Conservation (phyloP, 805 yeast genomes). For the Kluyveromyces siamensis region DNA sequence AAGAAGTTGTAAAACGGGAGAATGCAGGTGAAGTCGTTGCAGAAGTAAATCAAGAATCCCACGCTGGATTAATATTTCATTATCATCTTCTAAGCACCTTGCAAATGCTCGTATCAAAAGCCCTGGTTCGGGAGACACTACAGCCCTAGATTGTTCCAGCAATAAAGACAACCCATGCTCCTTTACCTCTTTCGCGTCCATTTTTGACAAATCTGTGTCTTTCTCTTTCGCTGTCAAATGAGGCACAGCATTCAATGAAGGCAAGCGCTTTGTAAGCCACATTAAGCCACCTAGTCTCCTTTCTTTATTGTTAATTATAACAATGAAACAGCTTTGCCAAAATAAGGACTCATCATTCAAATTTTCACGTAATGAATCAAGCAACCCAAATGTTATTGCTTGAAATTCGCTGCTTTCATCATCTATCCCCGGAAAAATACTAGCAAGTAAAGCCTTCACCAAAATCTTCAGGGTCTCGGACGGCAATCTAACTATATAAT, state of each 20-base stretch:
- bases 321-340: conserved; percentile 76
- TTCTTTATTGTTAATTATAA: conserved; percentile 71
- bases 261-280: conserved; percentile 57
- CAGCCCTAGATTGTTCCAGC: conserved; percentile 45
- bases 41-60: conserved; percentile 81
- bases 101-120: conserved; percentile 66
- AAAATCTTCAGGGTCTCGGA: conserved; percentile 41
- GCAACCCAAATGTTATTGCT: conserved; percentile 44
- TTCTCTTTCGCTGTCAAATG: conserved; percentile 16
- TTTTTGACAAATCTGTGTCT: conserved; percentile 1
- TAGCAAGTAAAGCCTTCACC: conserved; percentile 60
- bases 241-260: conserved; percentile 40
- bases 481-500: conserved; percentile 45
- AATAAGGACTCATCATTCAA: conserved; percentile 63
- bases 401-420: conserved; percentile 87
- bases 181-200: conserved; percentile 21
- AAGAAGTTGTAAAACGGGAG: conserved; percentile 43
- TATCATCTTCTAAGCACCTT: conserved; percentile 55
- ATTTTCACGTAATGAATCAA: conserved; percentile 50
- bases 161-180: conserved; percentile 28
- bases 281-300: conserved; percentile 74
- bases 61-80: conserved; percentile 65
- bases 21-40: conserved; percentile 55
- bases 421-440: conserved; percentile 81
- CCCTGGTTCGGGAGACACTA: conserved; percentile 73